Evolutionary conservation across 2,329 filamentous ascomycete species (phyloP).

Genomic region (Ophiocordyceps australis): DNA sequence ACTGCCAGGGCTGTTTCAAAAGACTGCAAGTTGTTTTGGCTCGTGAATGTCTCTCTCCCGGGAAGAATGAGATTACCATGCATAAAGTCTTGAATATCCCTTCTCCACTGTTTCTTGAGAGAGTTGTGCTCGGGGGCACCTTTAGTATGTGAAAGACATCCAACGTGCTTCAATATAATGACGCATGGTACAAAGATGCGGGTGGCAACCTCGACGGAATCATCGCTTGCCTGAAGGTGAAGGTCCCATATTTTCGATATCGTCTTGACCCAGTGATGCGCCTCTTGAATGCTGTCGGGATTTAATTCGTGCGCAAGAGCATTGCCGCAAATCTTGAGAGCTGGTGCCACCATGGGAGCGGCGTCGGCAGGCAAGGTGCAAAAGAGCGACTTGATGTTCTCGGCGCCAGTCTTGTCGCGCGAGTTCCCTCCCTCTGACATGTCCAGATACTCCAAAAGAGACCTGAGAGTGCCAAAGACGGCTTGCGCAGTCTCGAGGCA

Average conservation of each 20-base stretch:
- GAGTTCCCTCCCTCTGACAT: conserved; percentile 13
- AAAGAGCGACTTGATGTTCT: conserved; percentile 40
- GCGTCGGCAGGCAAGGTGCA: conserved; percentile 27
- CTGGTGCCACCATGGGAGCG: conserved; percentile 22
- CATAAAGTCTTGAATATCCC: conserved; percentile 28
- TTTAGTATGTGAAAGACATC: conserved; percentile 7
- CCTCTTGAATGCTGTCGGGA: conserved; percentile 14
- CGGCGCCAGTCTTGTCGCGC: conserved; percentile 31
- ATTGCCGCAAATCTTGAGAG: conserved; percentile 24
- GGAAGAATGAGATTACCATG: conserved; percentile 32
- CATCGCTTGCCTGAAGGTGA: conserved; percentile 28
- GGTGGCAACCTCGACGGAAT: conserved; percentile 27
- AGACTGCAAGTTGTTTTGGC: conserved; percentile 19
- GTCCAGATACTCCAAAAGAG: conserved; percentile 26
- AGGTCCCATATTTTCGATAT: conserved; percentile 31
- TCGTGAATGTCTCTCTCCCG: conserved; percentile 26
- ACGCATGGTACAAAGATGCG: conserved; percentile 21
- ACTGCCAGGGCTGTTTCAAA: conserved; percentile 21
- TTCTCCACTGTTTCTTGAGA: conserved; percentile 19
- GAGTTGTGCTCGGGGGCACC: conserved; percentile 4
- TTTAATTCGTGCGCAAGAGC: conserved; percentile 14
- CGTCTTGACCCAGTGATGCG: conserved; percentile 27
- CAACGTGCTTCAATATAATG: conserved; percentile 20
- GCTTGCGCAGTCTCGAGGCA: conserved; percentile 28
- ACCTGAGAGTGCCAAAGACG: conserved; percentile 25